Evolutionary conservation across 2,329 filamentous ascomycete genomes (phyloP).

Genomic region (Sporothrix brunneoviolacea): DNA sequence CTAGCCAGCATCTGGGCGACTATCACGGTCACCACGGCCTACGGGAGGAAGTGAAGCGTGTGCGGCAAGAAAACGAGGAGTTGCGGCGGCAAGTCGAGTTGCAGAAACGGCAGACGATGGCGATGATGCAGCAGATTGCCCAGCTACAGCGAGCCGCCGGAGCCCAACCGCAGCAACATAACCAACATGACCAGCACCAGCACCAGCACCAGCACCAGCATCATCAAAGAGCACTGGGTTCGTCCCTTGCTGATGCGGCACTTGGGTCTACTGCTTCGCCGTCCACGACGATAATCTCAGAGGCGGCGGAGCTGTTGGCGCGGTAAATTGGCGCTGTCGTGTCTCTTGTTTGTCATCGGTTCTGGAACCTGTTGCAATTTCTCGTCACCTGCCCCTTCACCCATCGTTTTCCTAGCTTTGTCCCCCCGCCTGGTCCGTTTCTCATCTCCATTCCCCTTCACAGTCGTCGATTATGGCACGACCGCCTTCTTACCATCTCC

Average conservation of each 20-base stretch:
- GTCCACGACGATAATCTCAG: neutral
- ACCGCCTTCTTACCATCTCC: too few relatives aligned
- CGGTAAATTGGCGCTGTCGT: too few relatives aligned
- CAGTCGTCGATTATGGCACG: too few relatives aligned
- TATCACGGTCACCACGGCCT: constrained; percentile 42
- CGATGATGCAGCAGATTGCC: constrained; percentile 44
- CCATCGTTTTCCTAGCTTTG: too few relatives aligned
- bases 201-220: neutral
- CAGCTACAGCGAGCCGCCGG: constrained; percentile 35
- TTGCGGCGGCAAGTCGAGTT: constrained; percentile 44
- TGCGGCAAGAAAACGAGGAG: constrained; percentile 59
- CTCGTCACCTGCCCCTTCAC: too few relatives aligned
- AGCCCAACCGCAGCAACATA: constrained; percentile 14
- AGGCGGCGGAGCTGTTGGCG: neutral
- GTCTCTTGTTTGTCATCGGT: too few relatives aligned
- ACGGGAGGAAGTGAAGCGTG: constrained; percentile 58
- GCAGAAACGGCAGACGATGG: constrained; percentile 39
- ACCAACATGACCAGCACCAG: constrained; percentile 7
- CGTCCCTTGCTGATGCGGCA: neutral
- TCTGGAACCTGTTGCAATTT: too few relatives aligned
- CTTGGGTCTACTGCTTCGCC: neutral
- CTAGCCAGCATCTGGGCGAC: constrained; percentile 19
- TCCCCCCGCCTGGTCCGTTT: too few relatives aligned
- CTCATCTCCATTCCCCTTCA: too few relatives aligned
- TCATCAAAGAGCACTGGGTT: neutral